Evolutionary conservation across 192 early-diverging fungal species (phyloP), one percentile per base, ranked within the genome.

Genomic region (Podila minutissima): DNA sequence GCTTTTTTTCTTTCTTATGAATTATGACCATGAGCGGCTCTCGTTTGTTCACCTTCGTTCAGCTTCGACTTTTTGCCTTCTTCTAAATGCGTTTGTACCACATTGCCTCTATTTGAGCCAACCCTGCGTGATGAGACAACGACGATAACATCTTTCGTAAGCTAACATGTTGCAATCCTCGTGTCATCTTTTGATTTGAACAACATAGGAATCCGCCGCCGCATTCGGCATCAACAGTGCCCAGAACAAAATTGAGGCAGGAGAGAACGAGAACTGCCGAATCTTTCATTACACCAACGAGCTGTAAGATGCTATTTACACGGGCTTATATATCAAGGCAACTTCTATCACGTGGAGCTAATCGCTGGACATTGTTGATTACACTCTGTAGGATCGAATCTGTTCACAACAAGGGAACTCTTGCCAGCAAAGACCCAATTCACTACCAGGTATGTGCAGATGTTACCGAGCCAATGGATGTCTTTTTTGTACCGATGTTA

Each of bases 211-310:
- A 50, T 84, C 88, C 33, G 59, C 75, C 50, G 69, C 90, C 66
- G 83, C 90, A 66, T 90, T 88, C 74, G 94, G 93, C 67, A 90
- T 95, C 65, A 98, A 98, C 85, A 72, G 78, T 2, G 74, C 88
- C 5, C 69, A 84, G 50, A 86, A 88, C 59, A 75, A 85, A 24
- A 91, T 97, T 49, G 69, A 88, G 35, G 69, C 74, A 41, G 96
- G 96, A 19, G 75, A 86, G 15, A 96, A 96, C 84, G 68, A 88
- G 55, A 96, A 96, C 83, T 93, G 92, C 74, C 88, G 95, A 24
- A 69, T 93, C 9, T 98, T 95, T 68, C 82, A 91, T 48, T 85
- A 82, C 50, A 75, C 74, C 2, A 85, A 84, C 31, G 83, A 87
- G n/a, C 81, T 64, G 89, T 90, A 74, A 28, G 15, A 53, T 53